A percentile compares a stretch with the other conserved stretches of the same genome.
Conservation (phyloP, 169 alveolate genomes). For the Plasmodium malariae region DNA sequence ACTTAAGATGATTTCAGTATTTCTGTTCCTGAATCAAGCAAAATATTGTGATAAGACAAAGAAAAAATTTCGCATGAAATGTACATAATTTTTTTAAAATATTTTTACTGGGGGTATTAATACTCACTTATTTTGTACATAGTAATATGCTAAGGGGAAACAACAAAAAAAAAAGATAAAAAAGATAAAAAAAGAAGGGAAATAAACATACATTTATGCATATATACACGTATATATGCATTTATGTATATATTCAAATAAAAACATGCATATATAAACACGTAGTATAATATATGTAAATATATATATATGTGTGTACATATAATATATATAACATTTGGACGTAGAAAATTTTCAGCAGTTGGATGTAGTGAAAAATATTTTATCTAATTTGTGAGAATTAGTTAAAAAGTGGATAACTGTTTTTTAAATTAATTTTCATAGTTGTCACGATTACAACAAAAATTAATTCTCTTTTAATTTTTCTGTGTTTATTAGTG, state of each 20-base stretch:
- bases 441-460: constrained; percentile 34
- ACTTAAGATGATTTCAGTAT: constrained; percentile 5
- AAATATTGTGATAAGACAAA: constrained; percentile 51
- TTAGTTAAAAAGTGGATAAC: not conserved
- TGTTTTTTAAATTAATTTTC: constrained; percentile 3
- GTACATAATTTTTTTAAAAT: constrained; percentile 39
- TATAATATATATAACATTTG: not conserved
- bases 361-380: not conserved
- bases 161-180: not conserved
- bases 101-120: not conserved
- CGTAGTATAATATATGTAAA: not conserved
- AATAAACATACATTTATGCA: constrained; percentile 6
- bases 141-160: constrained; percentile 19
- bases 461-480: constrained; percentile 10
- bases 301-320: not conserved
- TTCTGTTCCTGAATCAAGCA: constrained; percentile 15
- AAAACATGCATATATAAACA: not conserved
- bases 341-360: not conserved
- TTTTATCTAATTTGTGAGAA: constrained; percentile 9
- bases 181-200: not conserved
- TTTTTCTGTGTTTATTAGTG: not conserved
- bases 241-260: not conserved
- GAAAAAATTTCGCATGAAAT: constrained; percentile 16
- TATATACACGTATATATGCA: not conserved
- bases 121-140: constrained; percentile 9